These are phyloP conservation scores for Quillaja saponaria DNA, from an alignment of 306 rosid genomes.

Conservation along the genomic window DNA sequence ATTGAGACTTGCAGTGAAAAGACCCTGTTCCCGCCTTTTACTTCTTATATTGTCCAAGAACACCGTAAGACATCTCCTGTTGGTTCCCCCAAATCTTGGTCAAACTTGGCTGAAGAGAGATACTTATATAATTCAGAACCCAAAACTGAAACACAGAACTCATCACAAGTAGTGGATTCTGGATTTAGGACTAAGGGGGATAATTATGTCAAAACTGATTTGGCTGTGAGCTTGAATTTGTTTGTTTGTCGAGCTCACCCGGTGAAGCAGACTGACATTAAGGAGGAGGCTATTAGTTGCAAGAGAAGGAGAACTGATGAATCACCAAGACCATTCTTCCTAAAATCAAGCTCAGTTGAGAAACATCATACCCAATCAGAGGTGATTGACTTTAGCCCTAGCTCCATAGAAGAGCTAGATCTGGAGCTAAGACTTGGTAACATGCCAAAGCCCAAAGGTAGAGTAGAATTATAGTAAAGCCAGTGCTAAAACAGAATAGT, in stretches of 20 bases:
- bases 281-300: slow-evolving; percentile 36
- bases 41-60: slow-evolving; percentile 30
- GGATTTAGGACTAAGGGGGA: slow-evolving; percentile 27
- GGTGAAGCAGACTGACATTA: slow-evolving; percentile 3
- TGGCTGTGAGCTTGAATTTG: slow-evolving; percentile 47
- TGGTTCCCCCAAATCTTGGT: slow-evolving; percentile 41
- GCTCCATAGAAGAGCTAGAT: slow-evolving; percentile 53
- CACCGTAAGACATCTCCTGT: slow-evolving; percentile 13
- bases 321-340: slow-evolving; percentile 42
- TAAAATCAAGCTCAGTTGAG: slow-evolving; percentile 29
- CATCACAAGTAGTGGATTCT: slow-evolving; percentile 44
- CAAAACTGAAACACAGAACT: slow-evolving; percentile 33
- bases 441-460: slow-evolving; percentile 35
- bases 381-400: slow-evolving; percentile 33
- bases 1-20: slow-evolving; percentile 22
- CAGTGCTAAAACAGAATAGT: neutral
- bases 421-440: slow-evolving; percentile 60
- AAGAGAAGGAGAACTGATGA: slow-evolving; percentile 64
- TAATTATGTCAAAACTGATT: slow-evolving; percentile 31
- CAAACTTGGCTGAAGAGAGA: slow-evolving; percentile 40
- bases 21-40: slow-evolving; percentile 29
- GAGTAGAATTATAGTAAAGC: slow-evolving; percentile 21
- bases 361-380: slow-evolving; percentile 22
- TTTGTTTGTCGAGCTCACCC: slow-evolving; percentile 33
- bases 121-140: slow-evolving; percentile 17